Percentiles rank a stretch among this genome's conserved stretches.
Conservation (phyloP, 768 basidiomycete species). For the Amanita brunnescens region DNA sequence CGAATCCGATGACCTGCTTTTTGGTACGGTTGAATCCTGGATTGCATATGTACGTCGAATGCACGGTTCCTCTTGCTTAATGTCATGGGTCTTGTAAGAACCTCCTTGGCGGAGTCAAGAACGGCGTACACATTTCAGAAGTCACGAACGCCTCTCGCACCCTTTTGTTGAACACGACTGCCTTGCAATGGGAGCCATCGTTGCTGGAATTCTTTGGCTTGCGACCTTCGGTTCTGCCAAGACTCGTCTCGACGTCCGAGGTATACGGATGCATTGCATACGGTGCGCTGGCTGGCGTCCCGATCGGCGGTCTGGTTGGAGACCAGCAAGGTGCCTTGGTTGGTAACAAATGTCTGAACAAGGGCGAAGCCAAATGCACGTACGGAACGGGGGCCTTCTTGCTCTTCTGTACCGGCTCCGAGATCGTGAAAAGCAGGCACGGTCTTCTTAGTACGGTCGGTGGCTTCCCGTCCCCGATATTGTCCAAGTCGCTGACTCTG, state of each 20-base stretch:
- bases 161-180: slow-evolving; percentile 77
- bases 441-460: slow-evolving; percentile 84
- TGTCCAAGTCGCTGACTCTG: slow-evolving; percentile 4
- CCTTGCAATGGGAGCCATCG: slow-evolving; percentile 73
- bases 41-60: slow-evolving; percentile 65
- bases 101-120: slow-evolving; percentile 67
- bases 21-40: slow-evolving; percentile 98
- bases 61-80: background rate
- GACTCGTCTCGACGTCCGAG: slow-evolving; percentile 85
- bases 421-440: slow-evolving; percentile 78
- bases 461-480: background rate
- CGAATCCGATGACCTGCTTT: slow-evolving; percentile 69
- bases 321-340: slow-evolving; percentile 97
- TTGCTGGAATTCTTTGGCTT: slow-evolving; percentile 86
- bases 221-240: slow-evolving; percentile 70
- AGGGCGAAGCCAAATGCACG: slow-evolving; percentile 95
- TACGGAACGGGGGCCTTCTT: slow-evolving; percentile 97
- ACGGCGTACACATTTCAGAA: slow-evolving; percentile 78
- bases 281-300: slow-evolving; percentile 64
- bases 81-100: slow-evolving; percentile 40
- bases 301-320: slow-evolving; percentile 90
- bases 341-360: slow-evolving; percentile 89
- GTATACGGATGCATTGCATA: slow-evolving; percentile 74
- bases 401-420: slow-evolving; percentile 86
- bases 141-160: slow-evolving; percentile 96